These are phyloP conservation scores for Pugionium cornutum DNA, from an alignment of 345 rosid species.

Conservation along the genomic window DNA sequence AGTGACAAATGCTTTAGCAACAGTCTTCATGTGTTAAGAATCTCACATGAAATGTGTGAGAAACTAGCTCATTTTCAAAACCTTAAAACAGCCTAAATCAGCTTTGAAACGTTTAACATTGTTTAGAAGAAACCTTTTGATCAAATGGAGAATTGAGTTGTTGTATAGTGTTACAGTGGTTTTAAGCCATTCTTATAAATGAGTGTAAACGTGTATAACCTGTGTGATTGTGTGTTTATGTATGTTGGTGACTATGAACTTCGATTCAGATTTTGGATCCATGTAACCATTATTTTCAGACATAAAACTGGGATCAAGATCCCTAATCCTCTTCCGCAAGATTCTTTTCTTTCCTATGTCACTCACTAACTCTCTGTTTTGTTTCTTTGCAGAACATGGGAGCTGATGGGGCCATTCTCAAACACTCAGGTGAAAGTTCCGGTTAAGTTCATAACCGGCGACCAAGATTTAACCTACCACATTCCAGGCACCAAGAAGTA, in stretches of 20 bases:
- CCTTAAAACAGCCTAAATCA: neutral
- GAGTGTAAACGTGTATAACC: neutral
- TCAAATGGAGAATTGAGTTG: constrained; percentile 1
- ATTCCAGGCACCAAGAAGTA: constrained; percentile 35
- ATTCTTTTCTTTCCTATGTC: neutral
- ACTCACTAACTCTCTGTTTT: constrained; percentile 7
- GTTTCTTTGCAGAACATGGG: constrained; percentile 39
- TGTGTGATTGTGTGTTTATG: neutral
- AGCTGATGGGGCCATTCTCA: constrained; percentile 33
- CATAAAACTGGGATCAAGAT: neutral
- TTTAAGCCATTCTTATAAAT: neutral
- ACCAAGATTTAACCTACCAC: constrained; percentile 36
- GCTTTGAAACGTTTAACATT: neutral
- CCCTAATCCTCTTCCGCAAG: neutral
- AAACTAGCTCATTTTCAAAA: neutral
- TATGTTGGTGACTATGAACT: constrained; percentile 8
- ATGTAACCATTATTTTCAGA: neutral
- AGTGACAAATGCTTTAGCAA: neutral
- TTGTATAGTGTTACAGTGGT: neutral
- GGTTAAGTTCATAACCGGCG: constrained; percentile 41
- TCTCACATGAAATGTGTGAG: neutral
- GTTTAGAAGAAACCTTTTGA: neutral
- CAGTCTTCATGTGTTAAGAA: neutral
- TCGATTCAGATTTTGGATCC: constrained; percentile 3
- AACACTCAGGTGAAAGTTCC: constrained; percentile 37